Conservation (phyloP, 768 basidiomycete species). For the Podaxis sp. region DNA sequence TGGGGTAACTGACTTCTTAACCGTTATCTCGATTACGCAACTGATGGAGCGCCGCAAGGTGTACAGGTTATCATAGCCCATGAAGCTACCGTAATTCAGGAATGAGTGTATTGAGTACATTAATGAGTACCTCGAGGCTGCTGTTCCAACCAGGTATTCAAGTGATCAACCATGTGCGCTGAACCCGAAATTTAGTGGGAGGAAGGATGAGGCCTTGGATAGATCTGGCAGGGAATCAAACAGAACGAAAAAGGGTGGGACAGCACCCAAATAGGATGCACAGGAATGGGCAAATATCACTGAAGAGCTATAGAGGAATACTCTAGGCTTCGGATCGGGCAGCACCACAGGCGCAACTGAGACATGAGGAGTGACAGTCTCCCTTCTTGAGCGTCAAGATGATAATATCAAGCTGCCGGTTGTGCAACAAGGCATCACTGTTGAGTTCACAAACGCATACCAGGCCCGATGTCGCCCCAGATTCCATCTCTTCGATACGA, state of each 20-base stretch:
- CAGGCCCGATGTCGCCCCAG: neutral
- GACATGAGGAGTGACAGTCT: neutral
- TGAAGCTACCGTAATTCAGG: neutral
- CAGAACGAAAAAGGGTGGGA: neutral
- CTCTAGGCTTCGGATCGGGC: neutral
- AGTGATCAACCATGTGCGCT: neutral
- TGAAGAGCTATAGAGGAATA: neutral
- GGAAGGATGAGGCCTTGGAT: neutral
- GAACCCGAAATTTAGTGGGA: neutral
- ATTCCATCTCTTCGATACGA: neutral
- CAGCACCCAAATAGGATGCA: neutral
- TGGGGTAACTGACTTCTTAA: neutral
- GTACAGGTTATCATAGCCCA: neutral
- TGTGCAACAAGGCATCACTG: neutral
- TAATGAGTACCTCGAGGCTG: slow-evolving; percentile 10
- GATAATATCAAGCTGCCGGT: neutral
- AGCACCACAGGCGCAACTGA: neutral
- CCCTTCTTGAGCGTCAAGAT: neutral
- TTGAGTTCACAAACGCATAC: neutral
- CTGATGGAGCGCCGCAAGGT: neutral
- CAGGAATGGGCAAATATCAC: neutral
- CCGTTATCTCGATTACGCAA: neutral
- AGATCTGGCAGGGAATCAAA: neutral
- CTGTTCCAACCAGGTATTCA: neutral
- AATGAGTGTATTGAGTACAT: neutral